Percentiles rank a stretch among this genome's conserved stretches.
Conservation (phyloP, 345 rosid species). For the Melaleuca quinquenervia region DNA sequence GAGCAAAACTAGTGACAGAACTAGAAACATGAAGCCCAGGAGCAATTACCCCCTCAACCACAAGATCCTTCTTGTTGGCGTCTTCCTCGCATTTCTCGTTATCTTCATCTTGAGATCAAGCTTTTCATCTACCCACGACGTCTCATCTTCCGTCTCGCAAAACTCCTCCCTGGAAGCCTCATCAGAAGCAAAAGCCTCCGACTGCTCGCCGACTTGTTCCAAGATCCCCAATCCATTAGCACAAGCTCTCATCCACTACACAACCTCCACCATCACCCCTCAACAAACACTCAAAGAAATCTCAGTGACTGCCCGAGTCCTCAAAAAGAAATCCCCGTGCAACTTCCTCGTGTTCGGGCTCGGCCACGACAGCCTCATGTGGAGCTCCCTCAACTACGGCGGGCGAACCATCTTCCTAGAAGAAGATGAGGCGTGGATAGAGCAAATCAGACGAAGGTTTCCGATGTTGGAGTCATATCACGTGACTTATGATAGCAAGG, state of each 20-base stretch:
- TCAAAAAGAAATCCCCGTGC: slow-evolving; percentile 70
- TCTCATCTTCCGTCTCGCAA: background rate
- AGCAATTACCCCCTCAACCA: slow-evolving; percentile 28
- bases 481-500: slow-evolving; percentile 68
- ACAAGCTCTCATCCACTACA: slow-evolving; percentile 65
- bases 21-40: slow-evolving; percentile 52
- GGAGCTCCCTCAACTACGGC: slow-evolving; percentile 81
- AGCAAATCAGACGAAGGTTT: slow-evolving; percentile 47
- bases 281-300: slow-evolving; percentile 78
- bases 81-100: slow-evolving; percentile 46
- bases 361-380: slow-evolving; percentile 90
- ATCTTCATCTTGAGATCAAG: slow-evolving; percentile 53
- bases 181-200: background rate
- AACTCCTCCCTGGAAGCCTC: background rate
- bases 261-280: slow-evolving; percentile 77
- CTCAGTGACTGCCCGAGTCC: slow-evolving; percentile 37
- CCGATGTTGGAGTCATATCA: slow-evolving; percentile 69
- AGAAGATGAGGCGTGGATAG: slow-evolving; percentile 85
- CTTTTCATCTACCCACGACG: slow-evolving; percentile 17
- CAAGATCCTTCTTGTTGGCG: slow-evolving; percentile 51
- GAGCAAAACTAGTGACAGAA: background rate
- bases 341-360: slow-evolving; percentile 89
- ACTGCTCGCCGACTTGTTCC: slow-evolving; percentile 29
- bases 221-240: slow-evolving; percentile 58
- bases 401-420: slow-evolving; percentile 80